phyloP scores from a whole-genome alignment of 495 filamentous ascomycete genomes.

The Penicillium salamii region DNA sequence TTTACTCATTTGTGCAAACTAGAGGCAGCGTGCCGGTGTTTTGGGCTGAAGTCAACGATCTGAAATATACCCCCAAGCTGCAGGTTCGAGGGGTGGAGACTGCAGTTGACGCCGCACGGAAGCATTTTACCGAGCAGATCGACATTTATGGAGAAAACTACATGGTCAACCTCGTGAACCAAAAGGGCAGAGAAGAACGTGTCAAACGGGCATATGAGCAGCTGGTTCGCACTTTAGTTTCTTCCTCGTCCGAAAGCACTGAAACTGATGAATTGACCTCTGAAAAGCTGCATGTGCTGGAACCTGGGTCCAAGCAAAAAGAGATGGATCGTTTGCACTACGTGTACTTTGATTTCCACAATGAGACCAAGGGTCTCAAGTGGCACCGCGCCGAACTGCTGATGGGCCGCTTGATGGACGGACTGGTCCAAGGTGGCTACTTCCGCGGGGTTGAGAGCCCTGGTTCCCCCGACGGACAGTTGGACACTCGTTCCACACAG shows the following conservation, averaged over 20 bases:
- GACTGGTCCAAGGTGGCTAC: slow-evolving; percentile 74
- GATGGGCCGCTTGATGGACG: slow-evolving; percentile 72
- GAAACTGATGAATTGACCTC: slow-evolving; percentile 55
- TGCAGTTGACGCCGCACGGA: slow-evolving; percentile 72
- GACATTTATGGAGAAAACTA: slow-evolving; percentile 92
- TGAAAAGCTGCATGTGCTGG: slow-evolving; percentile 79
- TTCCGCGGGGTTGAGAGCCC: slow-evolving; percentile 90
- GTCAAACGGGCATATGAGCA: slow-evolving; percentile 93
- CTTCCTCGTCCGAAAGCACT: slow-evolving; percentile 60
- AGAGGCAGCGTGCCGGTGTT: slow-evolving; percentile 91
- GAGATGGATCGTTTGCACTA: slow-evolving; percentile 85
- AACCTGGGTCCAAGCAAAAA: slow-evolving; percentile 57
- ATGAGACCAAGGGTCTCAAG: slow-evolving; percentile 88
- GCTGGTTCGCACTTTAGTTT: slow-evolving; percentile 70
- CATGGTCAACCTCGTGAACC: slow-evolving; percentile 94
- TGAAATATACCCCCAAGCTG: slow-evolving; percentile 84
- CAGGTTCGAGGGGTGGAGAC: slow-evolving; percentile 82
- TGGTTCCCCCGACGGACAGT: slow-evolving; percentile 59
- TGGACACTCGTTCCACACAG: slow-evolving; percentile 78
- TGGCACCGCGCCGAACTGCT: slow-evolving; percentile 91
- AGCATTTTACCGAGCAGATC: slow-evolving; percentile 92
- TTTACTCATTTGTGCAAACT: slow-evolving; percentile 92
- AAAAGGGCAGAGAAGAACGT: slow-evolving; percentile 80
- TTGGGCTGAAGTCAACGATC: slow-evolving; percentile 91
- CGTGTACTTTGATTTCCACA: slow-evolving; percentile 97